phyloP scores from a whole-genome alignment of 768 basidiomycete genomes.

The Tulasnella sp. region DNA sequence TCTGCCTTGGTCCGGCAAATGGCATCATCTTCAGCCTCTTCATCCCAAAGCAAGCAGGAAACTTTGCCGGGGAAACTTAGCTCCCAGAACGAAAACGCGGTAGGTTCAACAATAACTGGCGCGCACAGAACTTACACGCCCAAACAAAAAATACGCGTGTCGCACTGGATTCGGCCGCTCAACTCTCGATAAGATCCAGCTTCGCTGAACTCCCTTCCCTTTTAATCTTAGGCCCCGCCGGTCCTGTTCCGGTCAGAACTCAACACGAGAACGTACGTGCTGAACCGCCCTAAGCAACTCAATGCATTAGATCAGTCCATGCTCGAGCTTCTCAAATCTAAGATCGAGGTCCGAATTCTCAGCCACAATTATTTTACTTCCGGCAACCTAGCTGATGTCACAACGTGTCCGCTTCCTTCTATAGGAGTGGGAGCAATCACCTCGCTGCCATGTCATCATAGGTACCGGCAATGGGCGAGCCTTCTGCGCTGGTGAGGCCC shows the following conservation, averaged over 20 bases:
- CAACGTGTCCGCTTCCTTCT: not conserved
- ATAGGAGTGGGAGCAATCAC: constrained; percentile 71
- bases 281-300: constrained; percentile 72
- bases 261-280: constrained; percentile 56
- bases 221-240: constrained; percentile 29
- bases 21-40: constrained; percentile 1
- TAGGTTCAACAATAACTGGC: constrained; percentile 17
- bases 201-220: not conserved
- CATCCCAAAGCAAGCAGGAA: constrained; percentile 1
- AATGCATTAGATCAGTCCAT: constrained; percentile 79
- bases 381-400: constrained; percentile 1
- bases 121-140: constrained; percentile 1
- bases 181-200: not conserved
- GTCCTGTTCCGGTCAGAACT: constrained; percentile 65
- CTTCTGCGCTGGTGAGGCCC: constrained; percentile 70
- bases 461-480: constrained; percentile 64
- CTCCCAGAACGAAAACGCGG: constrained; percentile 12
- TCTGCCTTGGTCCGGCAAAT: constrained; percentile 11
- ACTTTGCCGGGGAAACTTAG: constrained; percentile 10
- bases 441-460: constrained; percentile 63
- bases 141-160: not conserved
- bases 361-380: not conserved
- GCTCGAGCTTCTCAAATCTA: constrained; percentile 59
- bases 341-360: constrained; percentile 56
- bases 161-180: not conserved